A percentile compares a stretch with the other conserved stretches of the same genome.
Evolutionary conservation across 2,329 filamentous ascomycete genomes (phyloP).

Genomic region (Plenodomus biglobosus): DNA sequence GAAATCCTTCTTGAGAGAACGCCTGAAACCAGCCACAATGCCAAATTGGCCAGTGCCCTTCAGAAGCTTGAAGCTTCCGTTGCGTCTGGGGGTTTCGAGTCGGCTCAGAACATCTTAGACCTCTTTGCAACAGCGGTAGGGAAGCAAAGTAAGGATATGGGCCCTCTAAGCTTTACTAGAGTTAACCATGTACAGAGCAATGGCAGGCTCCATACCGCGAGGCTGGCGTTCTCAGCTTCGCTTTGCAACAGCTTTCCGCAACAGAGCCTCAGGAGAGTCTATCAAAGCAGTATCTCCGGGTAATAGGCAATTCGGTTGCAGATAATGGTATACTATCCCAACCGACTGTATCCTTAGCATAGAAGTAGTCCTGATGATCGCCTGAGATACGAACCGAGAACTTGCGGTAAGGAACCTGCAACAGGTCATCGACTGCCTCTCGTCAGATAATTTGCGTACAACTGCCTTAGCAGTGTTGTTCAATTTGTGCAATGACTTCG

Average conservation of each 20-base stretch:
- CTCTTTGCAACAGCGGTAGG: constrained; percentile 40
- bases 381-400: constrained; percentile 38
- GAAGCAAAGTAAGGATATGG: constrained; percentile 26
- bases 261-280: constrained; percentile 18
- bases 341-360: not conserved
- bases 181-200: constrained; percentile 34
- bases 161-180: not conserved
- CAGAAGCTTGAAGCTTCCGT: constrained; percentile 16
- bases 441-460: constrained; percentile 22
- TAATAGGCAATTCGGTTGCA: constrained; percentile 44
- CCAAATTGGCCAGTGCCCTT: not conserved
- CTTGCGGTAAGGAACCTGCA: constrained; percentile 27
- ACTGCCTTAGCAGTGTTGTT: constrained; percentile 47
- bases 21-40: not conserved
- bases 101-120: constrained; percentile 23
- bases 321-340: constrained; percentile 34
- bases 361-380: constrained; percentile 17
- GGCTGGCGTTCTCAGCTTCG: constrained; percentile 32
- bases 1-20: not conserved
- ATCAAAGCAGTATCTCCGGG: constrained; percentile 39
- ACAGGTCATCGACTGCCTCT: constrained; percentile 30
- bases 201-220: constrained; percentile 35
- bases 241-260: constrained; percentile 28
- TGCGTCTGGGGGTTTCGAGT: constrained; percentile 8
- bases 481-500: constrained; percentile 49